Base-by-base conservation (phyloP, 306 rosid species). In the Crotalaria pallida region DNA sequence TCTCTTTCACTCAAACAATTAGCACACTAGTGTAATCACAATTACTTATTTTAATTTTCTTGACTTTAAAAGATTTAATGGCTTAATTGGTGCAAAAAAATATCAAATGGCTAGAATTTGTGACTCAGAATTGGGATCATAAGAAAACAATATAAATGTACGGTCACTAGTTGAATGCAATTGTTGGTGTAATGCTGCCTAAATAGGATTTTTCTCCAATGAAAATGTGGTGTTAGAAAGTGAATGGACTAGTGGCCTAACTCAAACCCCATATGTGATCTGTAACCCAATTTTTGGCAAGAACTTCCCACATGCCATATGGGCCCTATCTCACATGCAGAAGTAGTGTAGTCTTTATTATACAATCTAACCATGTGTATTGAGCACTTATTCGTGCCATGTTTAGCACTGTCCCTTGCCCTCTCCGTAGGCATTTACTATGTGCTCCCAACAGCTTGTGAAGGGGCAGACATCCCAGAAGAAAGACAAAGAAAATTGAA, bases 251-350 rank as follows among this genome's bases (percentile, higher is more conserved):
- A 56, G 64, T 75, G 53, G 52, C 75, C 75, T 38, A 74, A 57
- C 67, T 40, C 4, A 69, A 71, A 63, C 73, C 62, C 76, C 72
- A 74, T 53, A 74, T 74, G 74, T 74, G 73, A 53, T 24, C 64
- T 74, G 72, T 55, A 74, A 58, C 34, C 73, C 65, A 72, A 80
- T 18, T 38, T 57, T 41, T 38, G 70, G 40, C 41, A 22, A 36
- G 71, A 64, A 58, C 61, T 64, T 22, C 55, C 29, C 86, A 82
- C 86, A 82, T 82, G 86, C 50, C 27, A 47, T 8, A 78, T 70
- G 86, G 86, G 76, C 11, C 86, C 83, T 58, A 58, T 78, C 65
- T 70, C 86, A 82, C 86, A 82, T 82, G 81, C 69, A 33, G 1
- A 51, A 41, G 66, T 7, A 16, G 43, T 58, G 26, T 51, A 36